Percentiles rank a stretch among this genome's conserved stretches.
These are phyloP conservation scores for Bidens hawaiensis DNA, from an alignment of 140 eudicot species.

Conservation along the genomic window DNA sequence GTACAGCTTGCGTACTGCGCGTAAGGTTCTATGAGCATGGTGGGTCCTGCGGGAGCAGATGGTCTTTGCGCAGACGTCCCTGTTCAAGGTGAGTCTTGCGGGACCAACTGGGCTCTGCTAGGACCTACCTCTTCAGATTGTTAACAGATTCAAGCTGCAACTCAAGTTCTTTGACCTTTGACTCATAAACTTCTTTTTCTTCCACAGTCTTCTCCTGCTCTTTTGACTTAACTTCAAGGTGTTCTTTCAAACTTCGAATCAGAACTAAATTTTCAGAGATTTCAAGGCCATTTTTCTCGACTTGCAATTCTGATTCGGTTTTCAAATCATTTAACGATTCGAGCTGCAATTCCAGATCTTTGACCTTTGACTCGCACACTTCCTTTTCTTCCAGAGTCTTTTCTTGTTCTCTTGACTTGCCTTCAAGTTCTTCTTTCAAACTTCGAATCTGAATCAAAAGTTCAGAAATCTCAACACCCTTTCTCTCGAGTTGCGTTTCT, in stretches of 20 bases:
- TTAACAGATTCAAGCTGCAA: slow-evolving; percentile 35
- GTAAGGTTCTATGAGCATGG: no score
- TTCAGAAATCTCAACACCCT: no score
- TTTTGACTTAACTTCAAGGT: slow-evolving; percentile 13
- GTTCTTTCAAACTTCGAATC: slow-evolving; percentile 38
- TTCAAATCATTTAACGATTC: slow-evolving; percentile 31
- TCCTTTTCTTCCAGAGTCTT: slow-evolving; percentile 37
- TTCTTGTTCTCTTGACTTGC: slow-evolving; percentile 23
- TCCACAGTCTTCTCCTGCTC: slow-evolving; percentile 24
- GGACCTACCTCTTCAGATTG: slow-evolving; percentile 31
- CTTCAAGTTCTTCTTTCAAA: slow-evolving; percentile 42
- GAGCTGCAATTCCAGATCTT: slow-evolving; percentile 37
- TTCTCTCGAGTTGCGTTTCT: no score
- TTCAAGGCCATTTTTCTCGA: slow-evolving; percentile 36
- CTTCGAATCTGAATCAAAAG: no score
- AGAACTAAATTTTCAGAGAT: slow-evolving; percentile 26
- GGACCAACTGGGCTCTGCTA: no score
- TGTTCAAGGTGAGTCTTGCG: slow-evolving; percentile 38
- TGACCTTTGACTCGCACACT: slow-evolving; percentile 27
- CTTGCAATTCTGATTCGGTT: slow-evolving; percentile 31
- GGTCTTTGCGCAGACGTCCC: no score
- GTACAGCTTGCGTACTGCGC: no score
- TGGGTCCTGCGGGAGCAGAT: no score
- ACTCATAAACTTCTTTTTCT: slow-evolving; percentile 26
- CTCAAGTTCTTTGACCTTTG: slow-evolving; percentile 31